These are phyloP conservation scores for Oryza meridionalis DNA, from an alignment of 176 grass and related monocot genomes.

Conservation along the genomic window DNA sequence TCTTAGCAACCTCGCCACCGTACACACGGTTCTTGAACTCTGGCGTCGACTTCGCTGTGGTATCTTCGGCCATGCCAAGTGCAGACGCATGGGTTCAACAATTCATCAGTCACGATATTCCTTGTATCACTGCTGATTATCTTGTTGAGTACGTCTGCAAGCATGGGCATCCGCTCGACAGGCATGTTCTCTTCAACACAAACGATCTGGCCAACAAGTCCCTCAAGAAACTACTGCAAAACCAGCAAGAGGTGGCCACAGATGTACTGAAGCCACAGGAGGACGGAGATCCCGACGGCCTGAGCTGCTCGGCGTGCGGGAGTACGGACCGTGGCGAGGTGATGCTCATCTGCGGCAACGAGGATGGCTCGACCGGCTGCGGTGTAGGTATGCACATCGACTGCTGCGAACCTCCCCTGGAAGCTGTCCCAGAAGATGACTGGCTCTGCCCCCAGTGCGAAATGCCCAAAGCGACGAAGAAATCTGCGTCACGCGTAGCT, in stretches of 20 bases:
- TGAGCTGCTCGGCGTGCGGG: conserved; percentile 59
- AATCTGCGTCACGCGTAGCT: neutral
- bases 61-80: conserved; percentile 61
- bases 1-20: conserved; percentile 87
- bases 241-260: conserved; percentile 48
- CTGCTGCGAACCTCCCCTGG: conserved; percentile 75
- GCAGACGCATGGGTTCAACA: conserved; percentile 77
- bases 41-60: conserved; percentile 65
- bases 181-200: conserved; percentile 73
- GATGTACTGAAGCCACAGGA: conserved; percentile 17
- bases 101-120: conserved; percentile 61
- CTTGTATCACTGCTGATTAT: conserved; percentile 71
- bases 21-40: conserved; percentile 71
- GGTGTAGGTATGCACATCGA: conserved; percentile 80
- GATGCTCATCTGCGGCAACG: conserved; percentile 85
- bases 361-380: conserved; percentile 56
- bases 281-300: conserved; percentile 34
- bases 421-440: conserved; percentile 60
- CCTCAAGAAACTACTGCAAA: conserved; percentile 57
- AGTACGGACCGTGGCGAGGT: conserved; percentile 62
- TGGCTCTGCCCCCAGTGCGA: conserved; percentile 76
- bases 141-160: conserved; percentile 84
- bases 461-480: conserved; percentile 16
- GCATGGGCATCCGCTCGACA: conserved; percentile 62
- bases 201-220: conserved; percentile 58